These are phyloP conservation scores for Saccharomyces pastorianus DNA, from an alignment of 1,139 yeast species.

Conservation along the genomic window DNA sequence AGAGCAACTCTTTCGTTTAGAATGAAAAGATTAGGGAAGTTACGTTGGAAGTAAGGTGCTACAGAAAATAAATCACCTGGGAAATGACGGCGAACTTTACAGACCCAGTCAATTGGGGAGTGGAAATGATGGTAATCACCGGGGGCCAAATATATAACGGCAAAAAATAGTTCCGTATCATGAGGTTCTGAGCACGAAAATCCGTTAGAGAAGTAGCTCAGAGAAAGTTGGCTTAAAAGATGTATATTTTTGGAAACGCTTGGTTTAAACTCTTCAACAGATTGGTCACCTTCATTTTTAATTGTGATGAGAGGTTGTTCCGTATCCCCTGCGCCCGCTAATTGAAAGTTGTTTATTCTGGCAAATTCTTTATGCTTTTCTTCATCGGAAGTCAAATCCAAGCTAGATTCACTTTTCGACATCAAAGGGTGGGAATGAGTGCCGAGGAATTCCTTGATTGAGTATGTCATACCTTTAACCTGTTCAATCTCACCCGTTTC, in stretches of 20 bases:
- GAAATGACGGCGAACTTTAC: constrained; percentile 87
- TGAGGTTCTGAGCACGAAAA: constrained; percentile 17
- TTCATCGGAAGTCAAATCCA: constrained; percentile 30
- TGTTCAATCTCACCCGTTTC: constrained; percentile 86
- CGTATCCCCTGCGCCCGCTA: constrained; percentile 34
- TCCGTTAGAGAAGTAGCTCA: constrained; percentile 15
- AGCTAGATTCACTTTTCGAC: constrained; percentile 25
- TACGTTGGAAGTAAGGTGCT: constrained; percentile 89
- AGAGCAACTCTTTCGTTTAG: constrained; percentile 92
- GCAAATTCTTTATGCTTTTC: constrained; percentile 73
- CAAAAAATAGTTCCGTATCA: constrained; percentile 61
- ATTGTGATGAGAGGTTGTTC: constrained; percentile 39
- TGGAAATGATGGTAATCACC: constrained; percentile 98
- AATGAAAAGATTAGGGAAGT: constrained; percentile 82
- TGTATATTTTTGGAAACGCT: constrained; percentile 29
- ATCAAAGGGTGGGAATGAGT: constrained; percentile 34
- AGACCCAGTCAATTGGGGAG: constrained; percentile 94
- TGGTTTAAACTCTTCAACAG: constrained; percentile 39
- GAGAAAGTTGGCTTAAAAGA: constrained; percentile 24
- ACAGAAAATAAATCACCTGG: constrained; percentile 94
- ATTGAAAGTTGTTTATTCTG: constrained; percentile 56
- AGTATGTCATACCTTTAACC: constrained; percentile 92
- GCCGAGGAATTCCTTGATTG: constrained; percentile 84
- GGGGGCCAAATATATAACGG: constrained; percentile 93
- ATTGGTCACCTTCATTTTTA: constrained; percentile 53